Percentiles rank a stretch among this genome's conserved stretches.
These are phyloP conservation scores for Chrysochromulina tobinii DNA, from an alignment of 78 protist genomes.

Conservation along the genomic window DNA sequence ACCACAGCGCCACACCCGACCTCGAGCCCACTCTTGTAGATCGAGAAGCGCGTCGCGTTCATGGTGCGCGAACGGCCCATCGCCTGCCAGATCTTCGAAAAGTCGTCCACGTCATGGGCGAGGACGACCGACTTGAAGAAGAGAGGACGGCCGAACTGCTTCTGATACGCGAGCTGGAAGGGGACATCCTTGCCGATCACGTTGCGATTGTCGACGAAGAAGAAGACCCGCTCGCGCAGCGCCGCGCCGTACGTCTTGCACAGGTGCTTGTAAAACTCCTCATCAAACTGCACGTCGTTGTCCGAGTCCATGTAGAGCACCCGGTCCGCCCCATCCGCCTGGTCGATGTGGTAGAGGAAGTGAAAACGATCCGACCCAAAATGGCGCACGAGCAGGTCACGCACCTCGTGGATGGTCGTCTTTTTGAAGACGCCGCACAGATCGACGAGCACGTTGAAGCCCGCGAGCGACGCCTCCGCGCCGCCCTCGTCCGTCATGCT, in stretches of 20 bases:
- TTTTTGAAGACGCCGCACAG: slow-evolving; percentile 26
- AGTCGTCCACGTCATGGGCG: slow-evolving; percentile 30
- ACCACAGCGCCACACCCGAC: too few relatives aligned
- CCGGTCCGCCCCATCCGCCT: slow-evolving; percentile 18
- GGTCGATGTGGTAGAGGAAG: slow-evolving; percentile 24
- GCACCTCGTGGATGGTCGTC: slow-evolving; percentile 21
- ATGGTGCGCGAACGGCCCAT: slow-evolving; percentile 35
- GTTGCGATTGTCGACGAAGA: slow-evolving; percentile 32
- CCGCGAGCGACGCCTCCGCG: background rate
- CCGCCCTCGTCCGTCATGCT: background rate
- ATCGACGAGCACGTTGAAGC: slow-evolving; percentile 24
- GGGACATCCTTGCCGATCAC: slow-evolving; percentile 35
- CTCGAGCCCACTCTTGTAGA: background rate
- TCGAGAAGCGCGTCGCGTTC: slow-evolving; percentile 20
- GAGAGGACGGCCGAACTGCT: slow-evolving; percentile 10
- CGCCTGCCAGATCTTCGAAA: slow-evolving; percentile 31
- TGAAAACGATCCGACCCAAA: slow-evolving; percentile 21
- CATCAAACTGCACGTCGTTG: slow-evolving; percentile 30
- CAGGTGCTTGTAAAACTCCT: slow-evolving; percentile 21
- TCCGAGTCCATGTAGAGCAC: slow-evolving; percentile 9
- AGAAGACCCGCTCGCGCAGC: slow-evolving; percentile 9
- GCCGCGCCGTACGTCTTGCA: slow-evolving; percentile 35
- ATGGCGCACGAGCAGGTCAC: slow-evolving; percentile 12
- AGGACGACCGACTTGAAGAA: slow-evolving; percentile 4
- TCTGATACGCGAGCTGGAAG: slow-evolving; percentile 25